Evolutionary conservation across 1,284 basidiomycete species (phyloP).

Genomic region (Microbotryomycetes sp.): DNA sequence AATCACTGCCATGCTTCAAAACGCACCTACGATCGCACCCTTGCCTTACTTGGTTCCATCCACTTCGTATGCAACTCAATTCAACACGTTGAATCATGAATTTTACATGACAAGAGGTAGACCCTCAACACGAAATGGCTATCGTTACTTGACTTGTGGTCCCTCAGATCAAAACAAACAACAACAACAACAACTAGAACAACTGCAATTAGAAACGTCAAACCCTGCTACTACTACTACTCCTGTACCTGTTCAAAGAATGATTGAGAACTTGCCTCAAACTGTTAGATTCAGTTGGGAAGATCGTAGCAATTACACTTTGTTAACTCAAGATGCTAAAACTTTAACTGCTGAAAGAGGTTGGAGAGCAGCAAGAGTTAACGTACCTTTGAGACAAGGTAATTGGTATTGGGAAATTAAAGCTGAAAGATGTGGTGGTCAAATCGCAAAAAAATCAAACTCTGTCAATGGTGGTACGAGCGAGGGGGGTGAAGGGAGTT

Average conservation of each 20-base stretch:
- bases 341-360: constrained; percentile 77
- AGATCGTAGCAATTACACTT: constrained; percentile 62
- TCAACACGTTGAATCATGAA: constrained; percentile 7
- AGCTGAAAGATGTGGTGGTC: constrained; percentile 68
- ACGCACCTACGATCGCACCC: background rate
- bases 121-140: constrained; percentile 58
- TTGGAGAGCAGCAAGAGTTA: constrained; percentile 81
- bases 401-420: constrained; percentile 91
- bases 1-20: background rate
- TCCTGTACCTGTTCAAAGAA: constrained; percentile 54
- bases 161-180: no score
- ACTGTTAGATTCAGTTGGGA: constrained; percentile 72
- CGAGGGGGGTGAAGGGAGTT: constrained; percentile 47
- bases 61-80: background rate
- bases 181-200: no score
- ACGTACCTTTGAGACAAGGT: constrained; percentile 81
- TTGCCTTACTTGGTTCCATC: background rate
- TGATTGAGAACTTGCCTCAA: constrained; percentile 62
- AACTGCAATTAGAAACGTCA: no score
- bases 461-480: constrained; percentile 41
- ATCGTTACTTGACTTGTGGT: constrained; percentile 73
- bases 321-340: constrained; percentile 72
- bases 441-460: no score
- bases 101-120: constrained; percentile 40
- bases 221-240: constrained; percentile 39